Evolutionary conservation across 768 basidiomycete genomes (phyloP).

Genomic region (Lentinula boryana): DNA sequence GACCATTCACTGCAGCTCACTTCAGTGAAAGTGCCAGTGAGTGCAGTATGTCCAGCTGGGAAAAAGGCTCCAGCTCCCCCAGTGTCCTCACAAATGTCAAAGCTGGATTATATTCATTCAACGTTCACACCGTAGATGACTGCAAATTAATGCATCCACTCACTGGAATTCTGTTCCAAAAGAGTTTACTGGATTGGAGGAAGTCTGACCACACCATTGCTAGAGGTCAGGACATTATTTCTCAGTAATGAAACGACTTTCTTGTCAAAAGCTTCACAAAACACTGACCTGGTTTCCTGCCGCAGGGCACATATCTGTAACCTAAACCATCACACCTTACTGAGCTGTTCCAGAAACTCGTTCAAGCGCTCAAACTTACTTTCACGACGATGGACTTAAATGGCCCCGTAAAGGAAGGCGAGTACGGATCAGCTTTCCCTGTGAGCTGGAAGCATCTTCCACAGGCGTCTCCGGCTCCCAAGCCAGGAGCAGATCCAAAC

Average conservation of each 20-base stretch:
- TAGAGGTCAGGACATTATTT: slow-evolving; percentile 6
- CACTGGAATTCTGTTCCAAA: slow-evolving; percentile 45
- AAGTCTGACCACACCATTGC: slow-evolving; percentile 51
- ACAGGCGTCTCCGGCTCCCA: slow-evolving; percentile 53
- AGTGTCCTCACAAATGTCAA: slow-evolving; percentile 57
- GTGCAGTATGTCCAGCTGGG: slow-evolving; percentile 50
- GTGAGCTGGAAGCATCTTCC: slow-evolving; percentile 56
- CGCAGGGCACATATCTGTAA: slow-evolving; percentile 38
- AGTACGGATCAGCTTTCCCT: slow-evolving; percentile 45
- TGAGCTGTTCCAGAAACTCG: neutral
- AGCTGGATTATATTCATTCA: slow-evolving; percentile 26
- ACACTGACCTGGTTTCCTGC: slow-evolving; percentile 33
- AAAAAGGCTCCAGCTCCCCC: slow-evolving; percentile 49
- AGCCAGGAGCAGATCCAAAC: slow-evolving; percentile 44
- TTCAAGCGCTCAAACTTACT: slow-evolving; percentile 18
- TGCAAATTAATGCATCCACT: slow-evolving; percentile 10
- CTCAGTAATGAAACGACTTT: neutral
- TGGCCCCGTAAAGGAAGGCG: slow-evolving; percentile 41
- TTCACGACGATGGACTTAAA: slow-evolving; percentile 53
- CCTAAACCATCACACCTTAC: slow-evolving; percentile 14
- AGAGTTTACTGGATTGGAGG: slow-evolving; percentile 33
- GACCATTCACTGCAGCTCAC: slow-evolving; percentile 54
- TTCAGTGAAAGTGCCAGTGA: slow-evolving; percentile 49
- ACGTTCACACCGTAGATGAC: neutral
- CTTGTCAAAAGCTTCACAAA: no score